These are phyloP conservation scores for Pseudocercospora ulei DNA, from an alignment of 2,329 filamentous ascomycete genomes.

Conservation along the genomic window DNA sequence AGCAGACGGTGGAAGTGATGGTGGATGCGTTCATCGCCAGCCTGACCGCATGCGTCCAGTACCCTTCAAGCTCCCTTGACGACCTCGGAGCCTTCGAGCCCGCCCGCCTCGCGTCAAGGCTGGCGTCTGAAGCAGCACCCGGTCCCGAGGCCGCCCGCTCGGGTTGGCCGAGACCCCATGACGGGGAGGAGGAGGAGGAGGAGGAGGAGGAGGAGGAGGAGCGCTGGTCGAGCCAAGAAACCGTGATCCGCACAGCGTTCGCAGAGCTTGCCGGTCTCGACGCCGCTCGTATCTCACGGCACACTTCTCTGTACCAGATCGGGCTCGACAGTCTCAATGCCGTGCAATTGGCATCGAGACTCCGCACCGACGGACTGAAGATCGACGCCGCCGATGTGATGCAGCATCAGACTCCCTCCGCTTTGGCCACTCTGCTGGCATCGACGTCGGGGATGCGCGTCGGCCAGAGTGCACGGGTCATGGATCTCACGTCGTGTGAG, in stretches of 20 bases:
- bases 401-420: slow-evolving; percentile 37
- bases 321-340: slow-evolving; percentile 87
- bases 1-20: slow-evolving; percentile 18
- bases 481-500: too few relatives aligned
- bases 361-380: slow-evolving; percentile 51
- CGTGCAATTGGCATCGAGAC: slow-evolving; percentile 59
- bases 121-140: slow-evolving; percentile 10
- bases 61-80: slow-evolving; percentile 25
- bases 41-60: slow-evolving; percentile 26
- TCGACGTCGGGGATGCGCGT: too few relatives aligned
- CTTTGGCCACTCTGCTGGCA: slow-evolving; percentile 21
- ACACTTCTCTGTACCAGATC: slow-evolving; percentile 73
- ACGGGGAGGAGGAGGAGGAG: slow-evolving; percentile 1
- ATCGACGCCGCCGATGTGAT: slow-evolving; percentile 66
- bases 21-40: slow-evolving; percentile 29
- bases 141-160: too few relatives aligned
- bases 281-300: slow-evolving; percentile 44
- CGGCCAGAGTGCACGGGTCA: too few relatives aligned
- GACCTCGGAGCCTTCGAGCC: slow-evolving; percentile 20
- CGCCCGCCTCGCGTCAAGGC: slow-evolving; percentile 16
- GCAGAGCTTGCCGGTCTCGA: slow-evolving; percentile 50
- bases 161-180: too few relatives aligned
- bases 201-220: slow-evolving; percentile 1
- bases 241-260: slow-evolving; percentile 48
- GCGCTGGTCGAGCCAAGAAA: slow-evolving; percentile 47